These are phyloP conservation scores for Botrytis cinerea DNA, from an alignment of 2,329 filamentous ascomycete genomes.

Conservation along the genomic window DNA sequence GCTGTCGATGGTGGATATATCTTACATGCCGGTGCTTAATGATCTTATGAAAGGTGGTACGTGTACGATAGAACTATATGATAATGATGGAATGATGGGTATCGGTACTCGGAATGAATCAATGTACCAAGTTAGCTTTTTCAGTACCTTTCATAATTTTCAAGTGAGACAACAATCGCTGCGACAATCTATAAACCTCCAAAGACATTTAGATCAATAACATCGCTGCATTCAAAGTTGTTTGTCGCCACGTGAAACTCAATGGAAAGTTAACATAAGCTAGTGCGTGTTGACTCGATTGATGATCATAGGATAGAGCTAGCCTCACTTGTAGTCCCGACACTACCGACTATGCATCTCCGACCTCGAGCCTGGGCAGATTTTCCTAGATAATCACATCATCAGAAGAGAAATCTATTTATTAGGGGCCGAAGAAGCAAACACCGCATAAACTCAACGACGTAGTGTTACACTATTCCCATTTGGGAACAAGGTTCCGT, in stretches of 20 bases:
- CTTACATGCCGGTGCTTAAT: conserved; percentile 33
- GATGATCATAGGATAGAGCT: neutral
- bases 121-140: neutral
- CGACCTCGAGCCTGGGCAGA: neutral
- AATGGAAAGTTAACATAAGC: neutral
- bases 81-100: conserved; percentile 3
- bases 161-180: neutral
- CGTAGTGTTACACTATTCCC: neutral
- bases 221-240: neutral
- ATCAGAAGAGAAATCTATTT: neutral
- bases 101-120: neutral
- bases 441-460: neutral
- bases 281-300: neutral
- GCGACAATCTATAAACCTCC: neutral
- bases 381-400: neutral
- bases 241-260: neutral
- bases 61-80: neutral
- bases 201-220: neutral
- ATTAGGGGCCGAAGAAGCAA: neutral
- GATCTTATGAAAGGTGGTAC: neutral
- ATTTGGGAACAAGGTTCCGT: neutral
- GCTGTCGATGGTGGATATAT: conserved; percentile 58
- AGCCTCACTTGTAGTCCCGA: neutral
- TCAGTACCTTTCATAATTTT: neutral
- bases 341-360: neutral